These are phyloP conservation scores for Psilocybe azurescens DNA, from an alignment of 768 basidiomycete species.

Conservation along the genomic window DNA sequence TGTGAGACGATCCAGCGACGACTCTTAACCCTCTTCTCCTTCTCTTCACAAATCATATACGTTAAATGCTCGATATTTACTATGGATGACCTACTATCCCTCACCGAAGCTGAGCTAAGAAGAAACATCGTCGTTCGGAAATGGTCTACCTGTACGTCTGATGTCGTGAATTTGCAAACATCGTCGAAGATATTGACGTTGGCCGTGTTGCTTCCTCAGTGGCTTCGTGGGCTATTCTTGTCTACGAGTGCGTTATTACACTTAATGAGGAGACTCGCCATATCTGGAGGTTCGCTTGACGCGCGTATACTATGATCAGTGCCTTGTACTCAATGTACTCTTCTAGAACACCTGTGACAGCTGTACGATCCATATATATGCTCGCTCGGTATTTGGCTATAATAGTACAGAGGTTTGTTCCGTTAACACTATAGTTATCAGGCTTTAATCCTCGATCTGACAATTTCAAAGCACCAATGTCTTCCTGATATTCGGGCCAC, in stretches of 20 bases:
- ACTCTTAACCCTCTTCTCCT: too few species aligned
- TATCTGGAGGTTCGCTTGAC: slow-evolving; percentile 7
- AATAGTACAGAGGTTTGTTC: background rate
- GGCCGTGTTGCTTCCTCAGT: background rate
- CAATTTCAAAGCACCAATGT: slow-evolving; percentile 9
- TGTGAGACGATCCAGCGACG: too few species aligned
- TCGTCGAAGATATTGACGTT: background rate
- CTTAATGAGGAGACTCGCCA: background rate
- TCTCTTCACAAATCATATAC: too few species aligned
- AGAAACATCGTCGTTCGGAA: background rate
- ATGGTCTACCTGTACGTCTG: background rate
- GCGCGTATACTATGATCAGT: background rate
- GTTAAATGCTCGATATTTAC: too few species aligned
- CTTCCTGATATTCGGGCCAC: slow-evolving; percentile 11
- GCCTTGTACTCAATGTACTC: background rate
- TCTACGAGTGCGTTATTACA: slow-evolving; percentile 5
- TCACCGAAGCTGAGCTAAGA: background rate
- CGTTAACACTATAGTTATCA: background rate
- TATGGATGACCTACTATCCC: too few species aligned
- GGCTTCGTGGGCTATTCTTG: background rate
- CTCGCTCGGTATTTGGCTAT: background rate
- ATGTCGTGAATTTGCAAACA: background rate
- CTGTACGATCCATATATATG: background rate
- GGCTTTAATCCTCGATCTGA: background rate
- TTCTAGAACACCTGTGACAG: background rate